A percentile compares a stretch with the other conserved stretches of the same genome.
Evolutionary conservation across 1,284 basidiomycete genomes (phyloP).

Genomic region (Porodaedalea pini): DNA sequence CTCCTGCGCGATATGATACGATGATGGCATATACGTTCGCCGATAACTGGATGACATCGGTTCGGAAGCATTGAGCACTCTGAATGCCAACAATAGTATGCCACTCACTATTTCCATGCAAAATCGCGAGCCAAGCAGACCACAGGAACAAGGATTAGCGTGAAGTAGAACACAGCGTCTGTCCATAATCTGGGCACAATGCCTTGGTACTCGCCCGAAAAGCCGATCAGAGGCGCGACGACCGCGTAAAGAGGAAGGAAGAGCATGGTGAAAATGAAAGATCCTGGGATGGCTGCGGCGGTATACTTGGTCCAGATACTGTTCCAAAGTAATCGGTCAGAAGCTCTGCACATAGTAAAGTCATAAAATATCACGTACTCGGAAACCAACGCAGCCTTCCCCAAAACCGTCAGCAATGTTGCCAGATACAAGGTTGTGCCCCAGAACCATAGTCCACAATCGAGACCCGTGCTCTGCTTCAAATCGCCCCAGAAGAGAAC

Average conservation of each 20-base stretch:
- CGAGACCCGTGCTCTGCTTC: constrained; percentile 75
- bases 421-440: constrained; percentile 93
- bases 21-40: constrained; percentile 84
- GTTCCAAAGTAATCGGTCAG: constrained; percentile 19
- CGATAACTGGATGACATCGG: constrained; percentile 60
- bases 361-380: constrained; percentile 62
- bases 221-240: constrained; percentile 82
- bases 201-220: constrained; percentile 87
- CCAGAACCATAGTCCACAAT: constrained; percentile 97
- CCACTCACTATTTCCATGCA: constrained; percentile 88
- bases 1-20: constrained; percentile 98
- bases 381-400: constrained; percentile 95
- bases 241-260: constrained; percentile 90
- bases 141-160: constrained; percentile 83
- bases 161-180: constrained; percentile 86
- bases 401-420: constrained; percentile 91
- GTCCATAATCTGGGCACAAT: constrained; percentile 89
- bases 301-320: constrained; percentile 99
- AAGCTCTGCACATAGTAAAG: background rate
- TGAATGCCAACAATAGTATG: background rate
- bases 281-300: constrained; percentile 93
- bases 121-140: constrained; percentile 90
- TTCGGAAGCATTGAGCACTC: background rate
- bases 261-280: constrained; percentile 91
- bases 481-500: constrained; percentile 91